These are phyloP conservation scores for Actinomortierella wolfii DNA, from an alignment of 371 early-diverging fungal genomes.

Conservation along the genomic window DNA sequence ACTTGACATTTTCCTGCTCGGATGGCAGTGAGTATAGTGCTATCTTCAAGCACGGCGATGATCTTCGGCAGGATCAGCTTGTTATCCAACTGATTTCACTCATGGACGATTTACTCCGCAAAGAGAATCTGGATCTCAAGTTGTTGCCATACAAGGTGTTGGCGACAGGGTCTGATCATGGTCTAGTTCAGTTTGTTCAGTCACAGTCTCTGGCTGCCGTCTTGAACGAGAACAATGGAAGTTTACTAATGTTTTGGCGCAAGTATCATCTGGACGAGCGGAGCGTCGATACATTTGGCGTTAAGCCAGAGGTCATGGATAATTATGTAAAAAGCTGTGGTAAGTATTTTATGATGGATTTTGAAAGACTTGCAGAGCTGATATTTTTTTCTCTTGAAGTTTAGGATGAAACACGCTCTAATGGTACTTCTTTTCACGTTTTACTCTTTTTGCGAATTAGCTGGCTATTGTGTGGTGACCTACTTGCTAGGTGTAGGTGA, in stretches of 20 bases:
- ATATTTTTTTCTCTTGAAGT: conserved; percentile 2
- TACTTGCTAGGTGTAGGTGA: conserved; percentile 99
- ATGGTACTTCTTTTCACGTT: conserved; percentile 1
- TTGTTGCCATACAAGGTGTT: conserved; percentile 94
- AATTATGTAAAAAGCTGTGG: conserved; percentile 94
- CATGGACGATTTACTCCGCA: conserved; percentile 91
- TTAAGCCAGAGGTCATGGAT: conserved; percentile 88
- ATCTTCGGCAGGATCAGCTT: conserved; percentile 96
- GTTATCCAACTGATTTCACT: conserved; percentile 95
- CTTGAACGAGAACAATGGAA: conserved; percentile 85
- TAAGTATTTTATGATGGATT: conserved; percentile 37
- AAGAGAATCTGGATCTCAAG: conserved; percentile 93
- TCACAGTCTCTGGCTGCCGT: conserved; percentile 88
- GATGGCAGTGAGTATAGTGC: conserved; percentile 84
- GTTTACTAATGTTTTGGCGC: conserved; percentile 79
- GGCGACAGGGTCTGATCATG: conserved; percentile 92
- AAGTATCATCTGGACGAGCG: conserved; percentile 67
- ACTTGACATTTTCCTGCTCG: conserved; percentile 77
- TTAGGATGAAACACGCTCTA: neutral
- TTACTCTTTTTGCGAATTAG: conserved; percentile 41
- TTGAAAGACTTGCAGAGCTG: neutral
- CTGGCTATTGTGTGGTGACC: conserved; percentile 98
- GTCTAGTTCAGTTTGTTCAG: conserved; percentile 90
- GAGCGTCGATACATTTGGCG: conserved; percentile 67
- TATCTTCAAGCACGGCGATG: conserved; percentile 97